Evolutionary conservation across 1,284 basidiomycete species (phyloP).

Genomic region (Austropuccinia psidii): DNA sequence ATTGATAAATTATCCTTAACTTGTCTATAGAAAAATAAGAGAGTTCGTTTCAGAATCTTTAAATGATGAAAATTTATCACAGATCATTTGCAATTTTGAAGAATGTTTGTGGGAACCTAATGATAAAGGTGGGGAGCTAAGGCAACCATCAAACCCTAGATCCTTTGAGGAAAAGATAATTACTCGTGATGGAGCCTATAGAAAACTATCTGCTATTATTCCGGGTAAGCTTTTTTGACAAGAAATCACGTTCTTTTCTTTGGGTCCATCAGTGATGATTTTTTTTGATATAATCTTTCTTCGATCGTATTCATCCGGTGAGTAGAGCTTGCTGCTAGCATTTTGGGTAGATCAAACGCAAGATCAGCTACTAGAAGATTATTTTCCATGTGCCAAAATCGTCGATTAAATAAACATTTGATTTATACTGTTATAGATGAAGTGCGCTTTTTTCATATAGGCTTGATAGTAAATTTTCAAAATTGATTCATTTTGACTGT

Average conservation of each 20-base stretch:
- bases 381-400: conserved; percentile 85
- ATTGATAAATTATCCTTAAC: not conserved
- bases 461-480: too few species aligned
- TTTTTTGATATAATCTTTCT: not conserved
- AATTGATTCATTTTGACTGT: too few species aligned
- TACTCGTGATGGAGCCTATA: conserved; percentile 73
- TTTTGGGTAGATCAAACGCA: conserved; percentile 90
- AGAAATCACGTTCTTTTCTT: not conserved
- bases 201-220: conserved; percentile 76
- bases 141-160: conserved; percentile 58
- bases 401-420: conserved; percentile 60
- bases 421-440: conserved; percentile 30
- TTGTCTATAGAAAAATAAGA: conserved; percentile 64
- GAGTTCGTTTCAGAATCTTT: conserved; percentile 62
- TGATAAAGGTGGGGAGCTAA: conserved; percentile 76
- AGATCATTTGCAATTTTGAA: conserved; percentile 52
- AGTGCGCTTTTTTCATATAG: not conserved
- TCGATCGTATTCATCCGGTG: not conserved
- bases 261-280: not conserved
- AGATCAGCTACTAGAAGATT: conserved; percentile 79
- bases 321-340: conserved; percentile 81
- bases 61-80: conserved; percentile 62
- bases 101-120: conserved; percentile 58
- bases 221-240: conserved; percentile 58
- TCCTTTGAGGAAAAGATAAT: conserved; percentile 68